Conservation (phyloP, 2,329 filamentous ascomycete genomes). For the Zasmidium angulare region DNA sequence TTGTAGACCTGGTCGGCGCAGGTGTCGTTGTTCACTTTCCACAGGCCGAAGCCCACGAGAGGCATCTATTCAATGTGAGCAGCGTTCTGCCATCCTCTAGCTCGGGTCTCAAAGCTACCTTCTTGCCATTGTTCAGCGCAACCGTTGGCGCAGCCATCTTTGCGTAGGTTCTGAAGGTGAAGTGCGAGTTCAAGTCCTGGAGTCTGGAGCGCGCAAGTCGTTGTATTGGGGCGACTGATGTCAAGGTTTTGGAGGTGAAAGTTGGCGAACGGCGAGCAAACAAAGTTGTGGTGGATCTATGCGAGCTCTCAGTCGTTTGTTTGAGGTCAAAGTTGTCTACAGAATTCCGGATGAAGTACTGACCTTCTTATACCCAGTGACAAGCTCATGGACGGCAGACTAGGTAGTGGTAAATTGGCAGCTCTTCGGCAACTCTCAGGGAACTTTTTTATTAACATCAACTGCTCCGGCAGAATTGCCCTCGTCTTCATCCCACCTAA, state of each 20-base stretch:
- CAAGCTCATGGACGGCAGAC: neutral
- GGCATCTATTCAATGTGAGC: conserved; percentile 58
- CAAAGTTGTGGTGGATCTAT: neutral
- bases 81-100: neutral
- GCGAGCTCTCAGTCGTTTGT: neutral
- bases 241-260: neutral
- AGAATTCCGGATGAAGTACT: neutral
- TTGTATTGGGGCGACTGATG: conserved; percentile 1
- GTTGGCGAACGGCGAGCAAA: neutral
- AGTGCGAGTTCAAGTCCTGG: conserved; percentile 6
- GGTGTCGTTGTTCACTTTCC: conserved; percentile 76
- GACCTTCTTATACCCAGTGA: conserved; percentile 8
- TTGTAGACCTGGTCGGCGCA: conserved; percentile 78
- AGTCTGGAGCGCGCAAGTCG: neutral
- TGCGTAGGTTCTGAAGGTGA: conserved; percentile 23
- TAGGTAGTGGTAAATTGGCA: neutral
- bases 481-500: neutral
- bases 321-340: neutral
- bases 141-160: conserved; percentile 33
- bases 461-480: neutral
- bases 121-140: conserved; percentile 40
- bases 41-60: conserved; percentile 74
- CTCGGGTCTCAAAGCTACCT: conserved; percentile 20
- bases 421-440: neutral
- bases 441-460: conserved; percentile 1